Base-by-base conservation (phyloP, 179 eudicot species). In the Sideroxylon spinosum region DNA sequence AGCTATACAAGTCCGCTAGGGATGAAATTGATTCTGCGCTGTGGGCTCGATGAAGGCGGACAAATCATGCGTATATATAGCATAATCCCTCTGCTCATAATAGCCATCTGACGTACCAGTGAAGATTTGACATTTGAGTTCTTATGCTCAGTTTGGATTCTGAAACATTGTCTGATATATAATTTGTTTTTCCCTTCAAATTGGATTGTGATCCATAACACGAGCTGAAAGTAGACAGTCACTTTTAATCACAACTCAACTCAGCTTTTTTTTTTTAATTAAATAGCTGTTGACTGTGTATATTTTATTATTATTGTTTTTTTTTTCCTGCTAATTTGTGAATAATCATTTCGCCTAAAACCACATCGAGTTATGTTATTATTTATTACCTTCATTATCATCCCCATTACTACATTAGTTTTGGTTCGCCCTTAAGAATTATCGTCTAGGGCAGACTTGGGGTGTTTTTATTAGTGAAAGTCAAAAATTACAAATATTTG, bases 11-110 rank as follows among this genome's bases (percentile, higher is more conserved):
- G 74, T 68, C 90, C 59, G 89, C 90, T 4, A 82, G 90, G 82
- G 83, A 89, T 49, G 91, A 90, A 84, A 87, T 90, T 48, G 90
- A 90, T 53, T 83, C 90, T 0, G 87, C 84, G 70, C 50, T 80
- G 11, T 90, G 87, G 86, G 75, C 76, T 59, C 46, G 75, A 79
- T 79, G 75, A 56, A 48, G 26, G 69, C 61, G 68, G 55, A 59
- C 60, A 55, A 66, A 68, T 26, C 49, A 19, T 60, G 64, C 62
- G 8, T 73, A 44, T 64, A 28, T 26, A 71, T 64, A 32, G 28
- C 46, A 37, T 4, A 37, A 37, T 37, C 59, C 5, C 67, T 28
- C 16, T 59, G 57, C 44, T 49, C 59, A 50, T 76, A 61, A 66
- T 65, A 26, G 57, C 25, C 44, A 28, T 28, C 78, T 9, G 13